Base-by-base conservation (phyloP, 306 rosid genomes). In the Cajanus cajan region DNA sequence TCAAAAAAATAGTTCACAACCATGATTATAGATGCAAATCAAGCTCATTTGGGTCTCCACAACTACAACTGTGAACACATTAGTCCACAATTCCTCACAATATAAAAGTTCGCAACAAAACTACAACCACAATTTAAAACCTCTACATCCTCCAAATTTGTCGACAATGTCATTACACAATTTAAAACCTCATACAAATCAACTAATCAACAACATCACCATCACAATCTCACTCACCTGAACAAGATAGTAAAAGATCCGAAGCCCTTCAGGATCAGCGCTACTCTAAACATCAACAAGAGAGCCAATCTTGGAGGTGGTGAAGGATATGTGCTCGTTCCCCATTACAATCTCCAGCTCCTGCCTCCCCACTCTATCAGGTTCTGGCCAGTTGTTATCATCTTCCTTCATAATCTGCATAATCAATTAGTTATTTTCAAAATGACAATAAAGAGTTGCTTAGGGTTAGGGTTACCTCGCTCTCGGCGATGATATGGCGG, bases 271-370 rank as follows among this genome's bases (percentile, higher is more conserved):
- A 3, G 98, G 98, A 81, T 95, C 99, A n/a, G 92, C 92, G 80
- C 99, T 95, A 61, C 94, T 89, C 86, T 95, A 97, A 85, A 95
- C 99, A 81, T 93, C 99, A 4, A 95, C 97, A 4, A 95, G 97
- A 7, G 99, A 95, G 4, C 99, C 99, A 61, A 95, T 95, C 87
- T 95, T 95, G 1, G 99, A 95, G 4, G 99, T 95, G 2, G 99
- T 95, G 79, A 95, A 95, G 31, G 99, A 95, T 61, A 95, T 95
- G 69, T 95, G 99, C 78, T 95, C 99, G 1, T 95, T 95, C 36
- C 98, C 99, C 97, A 93, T 95, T 18, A 95, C 99, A 86, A 95
- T 93, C 87, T 95, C 99, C 62, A 95, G 93, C 87, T 95, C 99
- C 82, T 95, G 98, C 44, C 98, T 85, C 34, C 99, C 99, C 11